phyloP scores from a whole-genome alignment of 306 rosid species.

The Vachellia collinsii region DNA sequence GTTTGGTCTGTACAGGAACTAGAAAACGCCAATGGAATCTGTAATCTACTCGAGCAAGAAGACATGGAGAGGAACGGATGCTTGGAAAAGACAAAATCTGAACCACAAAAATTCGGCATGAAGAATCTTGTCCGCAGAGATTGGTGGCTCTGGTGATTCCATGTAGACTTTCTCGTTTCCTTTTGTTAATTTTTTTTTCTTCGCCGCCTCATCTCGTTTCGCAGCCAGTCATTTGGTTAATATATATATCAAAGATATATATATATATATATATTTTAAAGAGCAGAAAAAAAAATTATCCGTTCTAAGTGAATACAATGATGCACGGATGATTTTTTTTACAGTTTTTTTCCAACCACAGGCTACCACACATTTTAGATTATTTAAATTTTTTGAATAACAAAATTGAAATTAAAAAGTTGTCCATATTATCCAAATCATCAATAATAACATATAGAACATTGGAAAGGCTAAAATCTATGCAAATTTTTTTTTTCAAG shows the following conservation, averaged over 20 bases:
- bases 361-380: not conserved
- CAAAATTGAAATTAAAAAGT: too few species aligned
- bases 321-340: not conserved
- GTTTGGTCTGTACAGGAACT: not conserved
- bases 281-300: not conserved
- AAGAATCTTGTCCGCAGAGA: not conserved
- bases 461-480: too few species aligned
- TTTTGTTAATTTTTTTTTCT: not conserved
- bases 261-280: too few species aligned
- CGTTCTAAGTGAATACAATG: not conserved
- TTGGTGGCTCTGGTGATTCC: not conserved
- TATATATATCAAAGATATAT: too few species aligned
- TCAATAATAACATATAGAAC: too few species aligned
- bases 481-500: too few species aligned
- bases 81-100: not conserved
- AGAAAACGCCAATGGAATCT: not conserved
- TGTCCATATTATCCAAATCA: too few species aligned
- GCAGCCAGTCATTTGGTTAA: not conserved
- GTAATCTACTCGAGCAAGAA: not conserved
- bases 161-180: not conserved
- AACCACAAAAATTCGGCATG: conserved; percentile 22
- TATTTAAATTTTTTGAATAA: too few species aligned
- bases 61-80: not conserved
- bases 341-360: not conserved
- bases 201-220: not conserved